A percentile compares a stretch with the other conserved stretches of the same genome.
Evolutionary conservation across 169 alveolate genomes (phyloP).

Genomic region (Plasmodium ovale): DNA sequence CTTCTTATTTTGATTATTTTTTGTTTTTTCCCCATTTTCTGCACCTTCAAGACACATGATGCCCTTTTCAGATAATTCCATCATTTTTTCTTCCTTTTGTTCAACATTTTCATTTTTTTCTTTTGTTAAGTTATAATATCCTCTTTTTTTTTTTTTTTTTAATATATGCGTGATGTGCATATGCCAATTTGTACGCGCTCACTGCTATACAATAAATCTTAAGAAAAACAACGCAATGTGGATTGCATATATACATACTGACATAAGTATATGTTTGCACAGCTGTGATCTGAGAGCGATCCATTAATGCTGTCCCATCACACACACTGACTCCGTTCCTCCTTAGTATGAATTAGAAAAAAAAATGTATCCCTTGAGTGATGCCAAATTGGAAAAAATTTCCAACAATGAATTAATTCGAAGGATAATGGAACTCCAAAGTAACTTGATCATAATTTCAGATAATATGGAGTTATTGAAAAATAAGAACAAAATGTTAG

Average conservation of each 20-base stretch:
- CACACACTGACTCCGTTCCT: no score
- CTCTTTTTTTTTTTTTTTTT: no score
- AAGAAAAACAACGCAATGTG: neutral
- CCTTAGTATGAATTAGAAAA: no score
- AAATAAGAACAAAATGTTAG: conserved; percentile 40
- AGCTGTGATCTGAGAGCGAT: no score
- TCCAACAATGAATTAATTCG: conserved; percentile 49
- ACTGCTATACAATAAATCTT: no score
- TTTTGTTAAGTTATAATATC: neutral
- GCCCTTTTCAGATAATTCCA: no score
- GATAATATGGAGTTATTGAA: conserved; percentile 52
- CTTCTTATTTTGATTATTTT: neutral
- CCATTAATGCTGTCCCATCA: no score
- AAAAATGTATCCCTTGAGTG: conserved; percentile 34
- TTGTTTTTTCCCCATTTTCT: neutral
- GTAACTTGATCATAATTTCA: conserved; percentile 13
- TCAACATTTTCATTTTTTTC: neutral
- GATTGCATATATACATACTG: neutral
- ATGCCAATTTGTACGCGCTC: no score
- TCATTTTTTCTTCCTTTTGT: neutral
- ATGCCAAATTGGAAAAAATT: conserved; percentile 41
- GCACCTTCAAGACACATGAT: no score
- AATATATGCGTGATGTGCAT: no score
- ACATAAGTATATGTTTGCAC: no score
- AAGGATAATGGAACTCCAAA: conserved; percentile 52